phyloP scores from a whole-genome alignment of 352 stramenopile genomes.

The Globisporangium uncinulatum region DNA sequence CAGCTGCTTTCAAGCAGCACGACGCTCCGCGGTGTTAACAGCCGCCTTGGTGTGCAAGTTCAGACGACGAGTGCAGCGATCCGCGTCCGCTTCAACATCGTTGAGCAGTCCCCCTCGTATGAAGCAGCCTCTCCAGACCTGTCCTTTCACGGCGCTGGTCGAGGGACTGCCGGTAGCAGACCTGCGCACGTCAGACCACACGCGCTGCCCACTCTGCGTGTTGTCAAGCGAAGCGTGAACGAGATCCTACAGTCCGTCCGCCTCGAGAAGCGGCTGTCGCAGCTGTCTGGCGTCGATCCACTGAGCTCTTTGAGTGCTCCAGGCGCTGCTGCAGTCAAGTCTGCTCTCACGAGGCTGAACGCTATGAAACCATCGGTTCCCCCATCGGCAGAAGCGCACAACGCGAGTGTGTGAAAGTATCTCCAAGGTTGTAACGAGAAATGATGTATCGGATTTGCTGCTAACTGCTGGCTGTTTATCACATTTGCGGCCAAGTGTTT shows the following conservation, averaged over 20 bases:
- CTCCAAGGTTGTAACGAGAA: neutral
- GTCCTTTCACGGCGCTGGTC: neutral
- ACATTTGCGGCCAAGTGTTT: neutral
- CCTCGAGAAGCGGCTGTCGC: constrained; percentile 32
- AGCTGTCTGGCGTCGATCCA: constrained; percentile 10
- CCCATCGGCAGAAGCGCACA: neutral
- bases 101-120: constrained; percentile 6
- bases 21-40: constrained; percentile 15
- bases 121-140: neutral
- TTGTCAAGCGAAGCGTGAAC: constrained; percentile 71
- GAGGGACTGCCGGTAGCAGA: neutral
- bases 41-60: constrained; percentile 28
- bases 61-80: constrained; percentile 29
- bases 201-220: constrained; percentile 6
- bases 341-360: constrained; percentile 28
- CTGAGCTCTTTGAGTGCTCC: neutral
- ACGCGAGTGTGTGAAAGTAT: neutral
- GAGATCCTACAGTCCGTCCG: constrained; percentile 60
- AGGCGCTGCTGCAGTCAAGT: constrained; percentile 12
- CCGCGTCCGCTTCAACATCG: constrained; percentile 37
- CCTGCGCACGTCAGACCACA: neutral
- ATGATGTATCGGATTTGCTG: neutral
- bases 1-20: constrained; percentile 4
- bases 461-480: neutral
- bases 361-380: neutral